These are phyloP conservation scores for Casuarina glauca DNA, from an alignment of 306 rosid species.

Conservation along the genomic window DNA sequence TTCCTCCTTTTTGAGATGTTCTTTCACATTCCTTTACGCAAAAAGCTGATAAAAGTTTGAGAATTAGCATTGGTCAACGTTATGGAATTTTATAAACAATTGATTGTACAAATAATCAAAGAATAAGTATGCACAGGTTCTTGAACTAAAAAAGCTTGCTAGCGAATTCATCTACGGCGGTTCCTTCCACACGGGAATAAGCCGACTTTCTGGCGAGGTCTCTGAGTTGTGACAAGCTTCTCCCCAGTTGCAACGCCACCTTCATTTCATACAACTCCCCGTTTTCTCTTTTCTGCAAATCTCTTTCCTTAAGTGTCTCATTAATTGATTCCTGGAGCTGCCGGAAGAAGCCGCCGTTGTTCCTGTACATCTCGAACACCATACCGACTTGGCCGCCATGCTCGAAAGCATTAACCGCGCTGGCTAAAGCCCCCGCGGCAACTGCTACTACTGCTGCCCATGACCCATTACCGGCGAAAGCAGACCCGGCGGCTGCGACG, in stretches of 20 bases:
- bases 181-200: slow-evolving; percentile 37
- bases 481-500: slow-evolving; percentile 59
- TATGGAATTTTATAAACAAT: slow-evolving; percentile 5
- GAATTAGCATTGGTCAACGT: not conserved
- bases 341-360: slow-evolving; percentile 51
- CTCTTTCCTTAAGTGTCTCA: slow-evolving; percentile 44
- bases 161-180: slow-evolving; percentile 54
- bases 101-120: not conserved
- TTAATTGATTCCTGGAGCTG: slow-evolving; percentile 45
- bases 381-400: slow-evolving; percentile 76
- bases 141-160: slow-evolving; percentile 54
- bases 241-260: slow-evolving; percentile 64
- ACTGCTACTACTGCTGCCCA: slow-evolving; percentile 37
- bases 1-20: too few species aligned
- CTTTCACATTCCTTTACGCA: too few species aligned
- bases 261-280: slow-evolving; percentile 59
- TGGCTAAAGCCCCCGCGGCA: slow-evolving; percentile 57
- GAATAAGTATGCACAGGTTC: not conserved
- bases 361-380: slow-evolving; percentile 74
- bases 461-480: slow-evolving; percentile 40
- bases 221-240: slow-evolving; percentile 56
- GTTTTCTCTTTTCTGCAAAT: slow-evolving; percentile 62
- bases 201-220: slow-evolving; percentile 52
- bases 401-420: slow-evolving; percentile 48
- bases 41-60: not conserved